phyloP scores from a whole-genome alignment of 1,139 yeast genomes.

The Candida mesenterica region DNA sequence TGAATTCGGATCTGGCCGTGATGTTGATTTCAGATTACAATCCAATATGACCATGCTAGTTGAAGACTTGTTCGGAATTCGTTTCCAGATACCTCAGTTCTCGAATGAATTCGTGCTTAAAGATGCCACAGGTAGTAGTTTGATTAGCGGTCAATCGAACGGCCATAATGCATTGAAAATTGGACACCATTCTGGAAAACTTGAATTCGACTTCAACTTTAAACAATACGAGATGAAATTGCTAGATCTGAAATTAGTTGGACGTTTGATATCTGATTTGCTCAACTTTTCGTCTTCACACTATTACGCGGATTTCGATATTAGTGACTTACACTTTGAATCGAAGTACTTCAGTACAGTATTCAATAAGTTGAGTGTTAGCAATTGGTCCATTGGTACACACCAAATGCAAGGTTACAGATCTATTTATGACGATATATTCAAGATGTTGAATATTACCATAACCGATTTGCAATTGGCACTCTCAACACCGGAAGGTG shows the following conservation, averaged over 20 bases:
- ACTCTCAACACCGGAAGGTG: constrained; percentile 20
- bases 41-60: constrained; percentile 15
- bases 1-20: constrained; percentile 9
- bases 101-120: constrained; percentile 13
- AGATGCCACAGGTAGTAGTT: constrained; percentile 6
- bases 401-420: neutral
- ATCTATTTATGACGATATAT: constrained; percentile 10
- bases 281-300: constrained; percentile 11
- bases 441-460: constrained; percentile 20
- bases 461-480: constrained; percentile 24
- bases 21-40: constrained; percentile 9
- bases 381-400: constrained; percentile 2
- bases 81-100: constrained; percentile 18
- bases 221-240: constrained; percentile 14
- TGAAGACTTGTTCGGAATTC: constrained; percentile 11
- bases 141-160: constrained; percentile 16
- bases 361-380: constrained; percentile 7
- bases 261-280: constrained; percentile 15
- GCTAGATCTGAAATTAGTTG: constrained; percentile 15
- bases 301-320: constrained; percentile 15
- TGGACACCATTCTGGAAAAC: neutral
- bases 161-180: constrained; percentile 12
- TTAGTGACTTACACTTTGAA: constrained; percentile 18
- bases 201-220: constrained; percentile 11
- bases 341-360: constrained; percentile 10